These are phyloP conservation scores for Saccharomycopsis guyanensis DNA, from an alignment of 805 yeast genomes.

Conservation along the genomic window DNA sequence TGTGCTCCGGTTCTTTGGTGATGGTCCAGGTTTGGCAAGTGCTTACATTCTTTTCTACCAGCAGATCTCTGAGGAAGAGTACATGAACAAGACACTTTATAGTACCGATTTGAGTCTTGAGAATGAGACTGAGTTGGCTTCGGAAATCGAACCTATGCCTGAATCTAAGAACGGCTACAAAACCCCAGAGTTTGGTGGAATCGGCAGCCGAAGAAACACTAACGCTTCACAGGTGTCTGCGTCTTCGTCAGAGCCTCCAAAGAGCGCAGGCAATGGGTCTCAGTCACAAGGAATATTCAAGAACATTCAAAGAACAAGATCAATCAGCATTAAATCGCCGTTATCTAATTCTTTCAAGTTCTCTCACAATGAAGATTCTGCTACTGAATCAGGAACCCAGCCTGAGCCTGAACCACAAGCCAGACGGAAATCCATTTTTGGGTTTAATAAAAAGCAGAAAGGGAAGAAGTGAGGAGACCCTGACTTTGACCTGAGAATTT, in stretches of 20 bases:
- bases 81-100: conserved; percentile 25
- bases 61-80: conserved; percentile 40
- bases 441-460: conserved; percentile 11
- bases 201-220: background rate
- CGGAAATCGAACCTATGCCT: background rate
- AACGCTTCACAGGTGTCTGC: too few species aligned
- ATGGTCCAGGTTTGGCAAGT: conserved; percentile 78
- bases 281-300: background rate
- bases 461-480: background rate
- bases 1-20: conserved; percentile 83
- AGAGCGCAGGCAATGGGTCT: too few species aligned
- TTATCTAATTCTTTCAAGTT: background rate
- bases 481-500: too few species aligned
- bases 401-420: background rate
- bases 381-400: background rate
- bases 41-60: conserved; percentile 86
- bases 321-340: conserved; percentile 7
- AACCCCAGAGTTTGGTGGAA: background rate
- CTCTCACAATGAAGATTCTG: background rate
- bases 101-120: conserved; percentile 21
- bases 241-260: too few species aligned
- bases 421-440: conserved; percentile 18
- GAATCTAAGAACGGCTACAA: background rate
- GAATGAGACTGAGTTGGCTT: background rate
- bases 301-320: background rate